Base-by-base conservation (phyloP, 2,329 filamentous ascomycete genomes). In the Exophiala alcalophila region DNA sequence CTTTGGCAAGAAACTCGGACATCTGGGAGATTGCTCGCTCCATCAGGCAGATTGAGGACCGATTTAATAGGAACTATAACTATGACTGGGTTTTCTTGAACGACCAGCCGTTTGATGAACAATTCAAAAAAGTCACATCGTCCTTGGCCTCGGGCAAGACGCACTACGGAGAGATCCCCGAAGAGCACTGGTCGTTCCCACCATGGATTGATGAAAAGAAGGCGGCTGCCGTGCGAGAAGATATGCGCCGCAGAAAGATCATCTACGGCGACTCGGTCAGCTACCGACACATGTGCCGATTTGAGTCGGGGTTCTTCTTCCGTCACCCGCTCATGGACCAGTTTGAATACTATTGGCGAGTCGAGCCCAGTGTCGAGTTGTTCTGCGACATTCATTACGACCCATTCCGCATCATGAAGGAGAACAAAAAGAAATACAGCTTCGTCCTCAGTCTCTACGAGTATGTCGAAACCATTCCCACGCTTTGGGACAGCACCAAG, bases 61-160 rank as follows among this genome's bases (percentile, higher is more conserved):
- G 92, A 61, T 98, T 98, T 80, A 98, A 98, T 72, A 81, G 82
- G 60, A 86, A 91, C 59, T 97, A 86, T 73, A 83, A 94, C 72
- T 98, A 98, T 69, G 91, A 97, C 64, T 98, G 94, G 94, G 91
- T 98, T 39, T 98, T 98, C 71, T 73, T 98, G 50, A 98, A 98
- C 68, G 92, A 98, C 64, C 81, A 90, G 65, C 86, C 89, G 1
- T 98, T 98, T 61, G 86, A 95, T 62, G 85, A 86, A 3, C 82
- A 81, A 7, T 98, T 98, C 76, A 97, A 90, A 68, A 91, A 88
- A 67, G 76, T 97, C 54, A 98, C 92, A 3, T 77, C 78, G 4
- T 83, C 88, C 1, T 77, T 98, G 25, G 85, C 94, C n/a, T 97
- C 91, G 9, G 92, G 92, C 44, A 94, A 80, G 57, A 90, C 92